A percentile compares a stretch with the other conserved stretches of the same genome.
Evolutionary conservation across 768 basidiomycete genomes (phyloP).

Genomic region (Tulasnella sp.): DNA sequence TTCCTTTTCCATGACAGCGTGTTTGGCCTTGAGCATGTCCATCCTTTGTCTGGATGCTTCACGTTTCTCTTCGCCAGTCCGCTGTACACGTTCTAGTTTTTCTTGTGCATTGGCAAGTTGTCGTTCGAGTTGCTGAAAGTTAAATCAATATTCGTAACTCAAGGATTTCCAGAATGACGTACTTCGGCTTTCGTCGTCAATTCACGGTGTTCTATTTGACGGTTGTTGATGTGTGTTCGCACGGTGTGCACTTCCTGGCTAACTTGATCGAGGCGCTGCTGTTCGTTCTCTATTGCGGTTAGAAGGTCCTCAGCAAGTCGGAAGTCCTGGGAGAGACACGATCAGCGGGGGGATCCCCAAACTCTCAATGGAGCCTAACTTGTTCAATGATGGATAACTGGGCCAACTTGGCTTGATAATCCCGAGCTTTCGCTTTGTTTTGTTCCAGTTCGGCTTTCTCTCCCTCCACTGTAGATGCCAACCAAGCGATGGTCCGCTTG

Average conservation of each 20-base stretch:
- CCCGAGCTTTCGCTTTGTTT: slow-evolving; percentile 63
- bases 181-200: slow-evolving; percentile 58
- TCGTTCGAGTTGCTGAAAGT: slow-evolving; percentile 56
- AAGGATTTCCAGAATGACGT: not conserved
- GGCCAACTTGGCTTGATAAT: slow-evolving; percentile 61
- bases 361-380: slow-evolving; percentile 28
- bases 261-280: slow-evolving; percentile 44
- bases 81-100: slow-evolving; percentile 66
- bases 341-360: not conserved
- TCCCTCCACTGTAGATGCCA: slow-evolving; percentile 52
- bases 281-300: slow-evolving; percentile 59
- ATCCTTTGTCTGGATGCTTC: slow-evolving; percentile 59
- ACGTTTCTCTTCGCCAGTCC: slow-evolving; percentile 70
- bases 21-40: slow-evolving; percentile 63
- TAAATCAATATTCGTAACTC: not conserved
- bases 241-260: slow-evolving; percentile 58
- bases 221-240: slow-evolving; percentile 54
- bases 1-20: slow-evolving; percentile 64
- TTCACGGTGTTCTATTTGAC: slow-evolving; percentile 62
- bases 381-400: slow-evolving; percentile 64
- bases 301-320: slow-evolving; percentile 61
- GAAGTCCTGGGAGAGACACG: slow-evolving; percentile 42
- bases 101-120: slow-evolving; percentile 72
- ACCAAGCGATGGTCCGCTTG: slow-evolving; percentile 65
- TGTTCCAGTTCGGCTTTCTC: slow-evolving; percentile 55